These are phyloP conservation scores for Rosa hybrid DNA, from an alignment of 331 rosid species.

Conservation along the genomic window DNA sequence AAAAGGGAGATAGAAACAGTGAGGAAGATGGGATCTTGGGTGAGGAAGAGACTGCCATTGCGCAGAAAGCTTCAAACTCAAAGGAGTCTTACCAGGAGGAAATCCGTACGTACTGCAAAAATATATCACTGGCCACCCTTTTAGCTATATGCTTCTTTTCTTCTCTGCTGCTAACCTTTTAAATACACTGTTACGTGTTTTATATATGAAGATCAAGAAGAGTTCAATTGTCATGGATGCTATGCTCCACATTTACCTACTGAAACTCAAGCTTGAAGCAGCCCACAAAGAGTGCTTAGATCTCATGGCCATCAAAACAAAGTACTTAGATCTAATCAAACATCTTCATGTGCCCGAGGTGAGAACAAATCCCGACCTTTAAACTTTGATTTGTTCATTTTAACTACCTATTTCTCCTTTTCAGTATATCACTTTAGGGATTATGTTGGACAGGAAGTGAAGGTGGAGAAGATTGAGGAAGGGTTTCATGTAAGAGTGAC, in stretches of 20 bases:
- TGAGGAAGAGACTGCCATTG: slow-evolving; percentile 50
- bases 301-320: slow-evolving; percentile 47
- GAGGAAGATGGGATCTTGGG: slow-evolving; percentile 54
- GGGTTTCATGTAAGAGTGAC: slow-evolving; percentile 52
- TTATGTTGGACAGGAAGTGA: slow-evolving; percentile 53
- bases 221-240: slow-evolving; percentile 26
- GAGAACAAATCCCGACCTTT: not conserved
- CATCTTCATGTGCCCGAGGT: slow-evolving; percentile 38
- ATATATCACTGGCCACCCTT: not conserved
- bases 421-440: not conserved
- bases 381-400: not conserved
- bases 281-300: slow-evolving; percentile 52
- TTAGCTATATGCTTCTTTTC: not conserved
- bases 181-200: not conserved
- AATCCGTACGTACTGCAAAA: slow-evolving; percentile 38
- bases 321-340: slow-evolving; percentile 30
- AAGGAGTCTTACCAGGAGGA: slow-evolving; percentile 42
- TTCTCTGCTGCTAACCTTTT: not conserved
- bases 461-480: slow-evolving; percentile 57
- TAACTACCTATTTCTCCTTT: not conserved
- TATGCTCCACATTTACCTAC: slow-evolving; percentile 43
- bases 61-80: slow-evolving; percentile 64
- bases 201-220: slow-evolving; percentile 21
- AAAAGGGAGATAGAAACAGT: slow-evolving; percentile 28
- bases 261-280: slow-evolving; percentile 54